Conservation (phyloP, 2,329 filamentous ascomycete species). For the Chalaropsis thielavioides region DNA sequence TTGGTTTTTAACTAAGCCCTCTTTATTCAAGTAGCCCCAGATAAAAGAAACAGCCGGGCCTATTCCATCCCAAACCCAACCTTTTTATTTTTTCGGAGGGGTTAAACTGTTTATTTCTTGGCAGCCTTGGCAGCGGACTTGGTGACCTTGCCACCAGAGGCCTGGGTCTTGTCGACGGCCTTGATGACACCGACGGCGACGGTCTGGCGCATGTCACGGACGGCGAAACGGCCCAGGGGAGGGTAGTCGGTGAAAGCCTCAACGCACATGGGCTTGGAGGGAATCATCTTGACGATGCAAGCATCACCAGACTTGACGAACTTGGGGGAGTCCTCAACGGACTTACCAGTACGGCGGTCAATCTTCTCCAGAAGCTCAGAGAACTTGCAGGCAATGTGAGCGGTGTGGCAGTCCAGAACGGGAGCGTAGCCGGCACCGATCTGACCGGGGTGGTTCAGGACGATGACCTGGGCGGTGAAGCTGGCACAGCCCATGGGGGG, state of each 20-base stretch:
- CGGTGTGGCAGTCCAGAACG: conserved; percentile 99
- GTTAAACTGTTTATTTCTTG: conserved; percentile 48
- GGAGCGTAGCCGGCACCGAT: conserved; percentile 98
- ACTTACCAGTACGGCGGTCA: conserved; percentile 99
- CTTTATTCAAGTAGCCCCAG: conserved; percentile 6
- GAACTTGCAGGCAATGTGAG: conserved; percentile 99
- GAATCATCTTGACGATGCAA: conserved; percentile 99
- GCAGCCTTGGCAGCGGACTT: conserved; percentile 58
- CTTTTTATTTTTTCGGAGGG: conserved; percentile 14
- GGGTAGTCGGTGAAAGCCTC: conserved; percentile 99
- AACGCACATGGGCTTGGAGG: conserved; percentile 99
- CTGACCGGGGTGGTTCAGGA: conserved; percentile 99
- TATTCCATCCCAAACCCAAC: conserved; percentile 13
- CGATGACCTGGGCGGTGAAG: conserved; percentile 99
- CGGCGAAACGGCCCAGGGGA: conserved; percentile 98
- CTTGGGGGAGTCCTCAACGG: conserved; percentile 81
- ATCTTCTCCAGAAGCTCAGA: conserved; percentile 99
- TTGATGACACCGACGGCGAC: conserved; percentile 94
- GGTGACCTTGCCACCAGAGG: conserved; percentile 49
- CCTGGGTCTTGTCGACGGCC: conserved; percentile 53
- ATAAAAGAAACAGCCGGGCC: conserved; percentile 2
- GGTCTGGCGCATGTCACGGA: conserved; percentile 94
- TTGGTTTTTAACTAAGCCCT: conserved; percentile 11
- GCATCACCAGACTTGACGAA: conserved; percentile 99
- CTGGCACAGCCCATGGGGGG: conserved; percentile 75